Conservation (phyloP, 2,329 filamentous ascomycete genomes). For the Fusarium nygamai region DNA sequence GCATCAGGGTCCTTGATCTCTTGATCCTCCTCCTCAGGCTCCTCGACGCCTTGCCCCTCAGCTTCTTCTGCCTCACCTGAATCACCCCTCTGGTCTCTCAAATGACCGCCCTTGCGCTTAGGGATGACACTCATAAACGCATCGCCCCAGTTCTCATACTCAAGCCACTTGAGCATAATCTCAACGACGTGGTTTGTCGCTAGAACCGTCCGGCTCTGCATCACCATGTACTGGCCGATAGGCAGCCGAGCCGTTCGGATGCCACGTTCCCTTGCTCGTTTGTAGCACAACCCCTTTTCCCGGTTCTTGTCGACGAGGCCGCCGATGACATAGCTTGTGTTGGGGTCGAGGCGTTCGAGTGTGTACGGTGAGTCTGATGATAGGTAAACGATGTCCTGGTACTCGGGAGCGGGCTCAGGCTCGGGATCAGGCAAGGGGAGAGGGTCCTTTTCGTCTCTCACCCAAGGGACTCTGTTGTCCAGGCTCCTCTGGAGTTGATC, state of each 20-base stretch:
- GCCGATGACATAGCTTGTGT: conserved; percentile 92
- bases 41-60: conserved; percentile 42
- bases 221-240: conserved; percentile 94
- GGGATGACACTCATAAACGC: conserved; percentile 91
- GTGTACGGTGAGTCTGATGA: conserved; percentile 91
- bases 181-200: conserved; percentile 96
- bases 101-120: conserved; percentile 82
- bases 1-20: conserved; percentile 40
- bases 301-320: conserved; percentile 96
- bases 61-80: conserved; percentile 33
- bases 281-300: conserved; percentile 94
- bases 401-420: conserved; percentile 46
- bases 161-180: conserved; percentile 94
- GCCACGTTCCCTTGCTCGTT: conserved; percentile 76
- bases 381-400: conserved; percentile 78
- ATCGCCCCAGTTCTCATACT: conserved; percentile 88
- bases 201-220: conserved; percentile 86
- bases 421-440: conserved; percentile 49
- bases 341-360: conserved; percentile 82
- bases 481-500: conserved; percentile 62
- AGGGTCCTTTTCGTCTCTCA: conserved; percentile 46
- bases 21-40: conserved; percentile 44
- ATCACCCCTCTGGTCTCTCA: conserved; percentile 59
- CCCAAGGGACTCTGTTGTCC: conserved; percentile 45
- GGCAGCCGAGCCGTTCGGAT: conserved; percentile 91